phyloP scores from a whole-genome alignment of 352 stramenopile genomes.

The Phytopythium vexans region DNA sequence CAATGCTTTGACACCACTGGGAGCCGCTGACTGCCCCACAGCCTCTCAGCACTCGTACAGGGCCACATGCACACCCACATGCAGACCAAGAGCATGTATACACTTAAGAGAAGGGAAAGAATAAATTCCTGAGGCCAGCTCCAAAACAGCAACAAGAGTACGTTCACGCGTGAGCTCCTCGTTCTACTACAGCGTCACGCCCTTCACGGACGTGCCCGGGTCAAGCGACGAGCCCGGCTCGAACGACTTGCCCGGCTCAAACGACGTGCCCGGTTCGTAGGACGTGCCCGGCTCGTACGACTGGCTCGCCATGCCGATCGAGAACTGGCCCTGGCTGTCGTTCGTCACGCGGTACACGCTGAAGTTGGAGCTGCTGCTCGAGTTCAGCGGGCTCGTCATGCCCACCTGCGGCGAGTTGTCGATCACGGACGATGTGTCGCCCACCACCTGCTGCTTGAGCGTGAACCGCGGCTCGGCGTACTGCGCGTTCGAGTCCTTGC shows the following conservation, averaged over 20 bases:
- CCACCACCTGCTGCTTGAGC: constrained; percentile 32
- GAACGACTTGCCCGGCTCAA: constrained; percentile 14
- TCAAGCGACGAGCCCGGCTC: constrained; percentile 9
- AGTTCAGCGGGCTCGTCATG: constrained; percentile 13
- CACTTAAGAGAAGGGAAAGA: too few species aligned
- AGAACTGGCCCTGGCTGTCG: constrained; percentile 14
- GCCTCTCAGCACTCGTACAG: too few species aligned
- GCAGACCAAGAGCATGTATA: too few species aligned
- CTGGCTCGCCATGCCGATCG: constrained; percentile 13
- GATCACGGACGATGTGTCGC: constrained; percentile 20
- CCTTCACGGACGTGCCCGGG: constrained; percentile 20
- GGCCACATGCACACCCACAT: too few species aligned
- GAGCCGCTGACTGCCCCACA: too few species aligned
- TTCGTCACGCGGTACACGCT: constrained; percentile 9
- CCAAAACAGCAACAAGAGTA: too few species aligned
- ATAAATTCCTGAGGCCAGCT: too few species aligned
- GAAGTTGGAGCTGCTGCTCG: constrained; percentile 7
- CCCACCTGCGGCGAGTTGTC: constrained; percentile 27
- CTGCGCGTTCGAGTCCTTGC: constrained; percentile 30
- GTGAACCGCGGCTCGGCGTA: constrained; percentile 34
- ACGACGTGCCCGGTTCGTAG: constrained; percentile 20
- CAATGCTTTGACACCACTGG: too few species aligned
- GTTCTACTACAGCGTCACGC: constrained; percentile 43
- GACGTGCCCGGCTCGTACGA: constrained; percentile 19
- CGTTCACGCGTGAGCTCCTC: too few species aligned